Evolutionary conservation across 495 filamentous ascomycete genomes (phyloP).

Genomic region (Penicillium diatomitis): DNA sequence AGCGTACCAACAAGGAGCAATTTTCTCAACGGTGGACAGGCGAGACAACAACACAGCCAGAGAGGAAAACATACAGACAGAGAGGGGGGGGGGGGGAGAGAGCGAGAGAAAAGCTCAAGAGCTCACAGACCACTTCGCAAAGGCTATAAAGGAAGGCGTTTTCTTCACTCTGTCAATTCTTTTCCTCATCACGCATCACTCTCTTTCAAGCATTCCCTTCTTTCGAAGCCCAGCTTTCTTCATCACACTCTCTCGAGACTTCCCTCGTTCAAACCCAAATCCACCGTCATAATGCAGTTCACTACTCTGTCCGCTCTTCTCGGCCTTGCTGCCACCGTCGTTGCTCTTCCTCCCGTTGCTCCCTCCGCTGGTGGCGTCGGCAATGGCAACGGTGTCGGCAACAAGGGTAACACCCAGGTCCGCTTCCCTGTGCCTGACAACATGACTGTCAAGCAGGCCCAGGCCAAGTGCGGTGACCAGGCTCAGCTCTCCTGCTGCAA

Average conservation of each 20-base stretch:
- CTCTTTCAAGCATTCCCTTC: slow-evolving; percentile 20
- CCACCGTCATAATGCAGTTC: slow-evolving; percentile 32
- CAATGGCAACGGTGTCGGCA: slow-evolving; percentile 13
- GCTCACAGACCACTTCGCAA: slow-evolving; percentile 18
- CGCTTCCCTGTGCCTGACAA: slow-evolving; percentile 29
- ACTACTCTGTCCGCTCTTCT: slow-evolving; percentile 14
- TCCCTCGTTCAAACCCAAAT: slow-evolving; percentile 27
- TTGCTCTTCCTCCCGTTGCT: slow-evolving; percentile 9
- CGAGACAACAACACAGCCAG: background rate
- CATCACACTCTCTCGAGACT: slow-evolving; percentile 18
- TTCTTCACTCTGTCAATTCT: slow-evolving; percentile 6
- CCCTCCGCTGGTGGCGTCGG: slow-evolving; percentile 11
- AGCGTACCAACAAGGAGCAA: too few relatives aligned
- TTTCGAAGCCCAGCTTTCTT: slow-evolving; percentile 24
- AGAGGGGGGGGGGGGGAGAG: too few relatives aligned
- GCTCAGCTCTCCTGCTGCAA: slow-evolving; percentile 43
- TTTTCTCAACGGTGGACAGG: too few relatives aligned
- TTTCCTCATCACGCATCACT: slow-evolving; percentile 30
- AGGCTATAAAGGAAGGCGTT: slow-evolving; percentile 29
- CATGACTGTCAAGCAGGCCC: slow-evolving; percentile 39
- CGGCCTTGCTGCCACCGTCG: slow-evolving; percentile 14
- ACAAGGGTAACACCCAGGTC: slow-evolving; percentile 15
- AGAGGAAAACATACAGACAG: slow-evolving; percentile 2
- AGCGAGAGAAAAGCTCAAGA: slow-evolving; percentile 1
- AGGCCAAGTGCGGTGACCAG: slow-evolving; percentile 40